Conservation (phyloP, 441 rosid genomes). For the Populus hybrid region DNA sequence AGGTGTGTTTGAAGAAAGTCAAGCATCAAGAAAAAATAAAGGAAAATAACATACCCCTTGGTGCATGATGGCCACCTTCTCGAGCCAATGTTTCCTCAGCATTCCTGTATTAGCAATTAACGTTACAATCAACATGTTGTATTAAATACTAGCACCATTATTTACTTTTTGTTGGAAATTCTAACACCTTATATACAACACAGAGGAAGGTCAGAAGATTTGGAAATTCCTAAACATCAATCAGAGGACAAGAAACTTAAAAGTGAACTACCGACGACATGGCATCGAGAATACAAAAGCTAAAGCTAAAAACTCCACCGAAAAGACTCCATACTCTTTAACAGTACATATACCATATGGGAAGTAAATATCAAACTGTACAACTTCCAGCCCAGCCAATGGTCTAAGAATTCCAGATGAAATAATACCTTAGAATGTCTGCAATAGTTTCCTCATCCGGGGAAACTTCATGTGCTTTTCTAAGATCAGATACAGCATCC, state of each 20-base stretch:
- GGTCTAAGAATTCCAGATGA: constrained; percentile 1
- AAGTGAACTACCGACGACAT: neutral
- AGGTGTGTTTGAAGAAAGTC: neutral
- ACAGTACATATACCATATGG: neutral
- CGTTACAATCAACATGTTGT: constrained; percentile 10
- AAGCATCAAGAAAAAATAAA: neutral
- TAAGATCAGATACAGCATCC: constrained; percentile 84
- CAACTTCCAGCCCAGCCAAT: neutral
- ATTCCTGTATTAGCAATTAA: constrained; percentile 45
- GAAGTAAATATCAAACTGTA: neutral
- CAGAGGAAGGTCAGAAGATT: neutral
- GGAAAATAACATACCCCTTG: constrained; percentile 44
- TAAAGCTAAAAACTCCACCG: neutral
- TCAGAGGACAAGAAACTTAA: neutral
- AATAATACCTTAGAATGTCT: constrained; percentile 65
- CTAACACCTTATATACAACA: neutral
- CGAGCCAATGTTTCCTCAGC: constrained; percentile 49
- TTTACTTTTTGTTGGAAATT: neutral
- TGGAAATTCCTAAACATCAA: neutral
- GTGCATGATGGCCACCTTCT: constrained; percentile 41
- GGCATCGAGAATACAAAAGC: neutral
- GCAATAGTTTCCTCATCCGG: constrained; percentile 87
- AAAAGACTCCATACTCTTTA: neutral
- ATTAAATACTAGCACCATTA: neutral
- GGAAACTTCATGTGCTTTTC: constrained; percentile 76